Base-by-base conservation (phyloP, 225 moss, liverwort and hornwort species). In the Physcomitrium patens region DNA sequence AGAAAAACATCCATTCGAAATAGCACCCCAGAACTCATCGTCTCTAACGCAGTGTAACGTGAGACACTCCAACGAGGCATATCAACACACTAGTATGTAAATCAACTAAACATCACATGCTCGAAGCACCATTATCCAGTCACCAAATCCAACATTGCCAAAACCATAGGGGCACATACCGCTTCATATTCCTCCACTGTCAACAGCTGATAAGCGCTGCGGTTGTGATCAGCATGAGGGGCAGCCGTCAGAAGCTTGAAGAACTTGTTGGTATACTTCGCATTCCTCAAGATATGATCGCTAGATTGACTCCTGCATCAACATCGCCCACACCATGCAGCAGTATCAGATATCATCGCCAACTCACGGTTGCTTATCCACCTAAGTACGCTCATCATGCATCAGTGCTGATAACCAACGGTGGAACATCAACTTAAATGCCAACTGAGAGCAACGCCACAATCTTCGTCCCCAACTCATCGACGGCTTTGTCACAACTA, bases 241-340 rank as follows among this genome's bases (percentile, higher is more conserved):
- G 95, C 93, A 77, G 90, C 85, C 8, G 88, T 92, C 26, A 82
- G 82, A 45, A 90, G 88, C 84, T 91, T 91, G 27, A 92, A 97
- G 70, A 91, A 97, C 71, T 91, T 92, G 67, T 65, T 83, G 0
- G 94, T 90, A 42, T 84, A 80, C 75, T 92, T 87, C 5, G 96
- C 91, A 72, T 63, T 59, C 75, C 85, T 80, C 48, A 97, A 70
- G 1, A 97, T 80, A 54, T 78, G 71, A 75, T 97, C 94, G 3
- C 92, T 79, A 24, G 96, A 92, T 75, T 94, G 94, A 60, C 81
- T 83, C 66, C 96, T 97, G 89, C 79, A 89, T 52, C 54, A 70
- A 9, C 58, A 41, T 16, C 68, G 31, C 5, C 31, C 13, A 77
- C 43, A 82, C 13, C 69, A 79, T 23, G 19, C 6, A 62, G 69